Conservation (phyloP, 116 monocot species). For the Papilionanthe hybrid region DNA sequence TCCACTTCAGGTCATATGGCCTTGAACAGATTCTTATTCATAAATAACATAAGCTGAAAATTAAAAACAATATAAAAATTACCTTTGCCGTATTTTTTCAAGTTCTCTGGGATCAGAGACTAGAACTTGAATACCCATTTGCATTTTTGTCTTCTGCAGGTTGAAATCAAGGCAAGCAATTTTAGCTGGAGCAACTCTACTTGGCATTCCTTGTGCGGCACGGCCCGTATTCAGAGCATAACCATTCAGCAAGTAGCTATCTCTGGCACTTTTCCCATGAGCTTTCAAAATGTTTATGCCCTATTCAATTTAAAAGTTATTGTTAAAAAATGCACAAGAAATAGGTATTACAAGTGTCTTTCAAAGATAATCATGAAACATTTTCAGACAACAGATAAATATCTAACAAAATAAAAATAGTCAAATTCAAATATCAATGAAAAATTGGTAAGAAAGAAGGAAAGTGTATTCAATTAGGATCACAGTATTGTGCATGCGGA, state of each 20-base stretch:
- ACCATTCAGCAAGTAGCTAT: constrained; percentile 90
- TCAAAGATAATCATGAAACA: neutral
- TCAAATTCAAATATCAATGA: too few relatives aligned
- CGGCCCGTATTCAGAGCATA: constrained; percentile 96
- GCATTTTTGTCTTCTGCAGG: constrained; percentile 99
- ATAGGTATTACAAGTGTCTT: neutral
- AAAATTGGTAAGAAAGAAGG: too few relatives aligned
- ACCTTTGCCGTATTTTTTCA: constrained; percentile 96
- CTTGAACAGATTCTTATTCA: neutral
- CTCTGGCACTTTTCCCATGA: constrained; percentile 92
- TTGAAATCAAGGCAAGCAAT: constrained; percentile 99
- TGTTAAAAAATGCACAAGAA: neutral
- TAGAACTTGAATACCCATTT: constrained; percentile 92
- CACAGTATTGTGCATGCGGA: too few relatives aligned
- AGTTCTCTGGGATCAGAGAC: constrained; percentile 95
- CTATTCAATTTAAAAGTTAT: constrained; percentile 30
- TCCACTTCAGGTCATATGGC: neutral
- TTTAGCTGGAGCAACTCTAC: constrained; percentile 83
- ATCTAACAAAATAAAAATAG: neutral
- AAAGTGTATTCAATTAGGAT: too few relatives aligned
- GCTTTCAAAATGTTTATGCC: constrained; percentile 96
- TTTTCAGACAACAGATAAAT: neutral
- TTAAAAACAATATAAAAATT: neutral
- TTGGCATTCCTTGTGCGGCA: constrained; percentile 99
- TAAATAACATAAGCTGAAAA: neutral